Evolutionary conservation across 345 rosid species (phyloP), one percentile per base, ranked within the genome.

Genomic region (Geranium rotundifolium): DNA sequence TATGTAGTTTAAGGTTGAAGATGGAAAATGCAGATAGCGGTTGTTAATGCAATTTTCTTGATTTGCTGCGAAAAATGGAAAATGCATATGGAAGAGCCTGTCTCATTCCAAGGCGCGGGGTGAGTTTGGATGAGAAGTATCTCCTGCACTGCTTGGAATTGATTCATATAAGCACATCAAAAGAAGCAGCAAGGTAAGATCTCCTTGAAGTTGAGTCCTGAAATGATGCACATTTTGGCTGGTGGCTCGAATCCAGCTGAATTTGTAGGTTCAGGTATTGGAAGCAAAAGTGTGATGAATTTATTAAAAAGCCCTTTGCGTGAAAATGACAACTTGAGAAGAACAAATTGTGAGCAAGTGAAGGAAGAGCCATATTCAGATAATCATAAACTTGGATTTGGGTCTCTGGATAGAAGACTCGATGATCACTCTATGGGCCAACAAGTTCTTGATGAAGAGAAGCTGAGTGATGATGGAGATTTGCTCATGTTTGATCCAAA

Each of bases 121-220:
- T 81, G 37, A 76, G 83, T 17, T 50, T 81, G 8, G 88, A 88
- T 70, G 96, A 88, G 72, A 85, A 81, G 62, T 82, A 82, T 73
- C 84, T 84, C 4, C 85, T 79, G 1, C 68, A 73, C 17, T 88
- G 96, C 68, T 82, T 88, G 17, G 84, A 88, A 31, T 31, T 70
- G 66, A 84, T 86, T 60, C 82, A 78, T 63, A 58, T 70, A 20
- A 75, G 77, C 58, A 80, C 85, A 41, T 78, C 82, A 29, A 82
- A 78, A 73, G 69, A 80, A 60, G 74, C 75, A n/a, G n/a, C 19
- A 68, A 75, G 29, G 75, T 75, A 65, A 66, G 69, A 55, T 73
- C 55, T 80, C 85, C 30, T 39, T 77, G 73, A 71, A 74, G 63
- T 72, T 63, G 57, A 74, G 75, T 62, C 71, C 77, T 15, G 74